phyloP scores from a whole-genome alignment of 805 yeast genomes.

The Jamesozyma spencerorum region DNA sequence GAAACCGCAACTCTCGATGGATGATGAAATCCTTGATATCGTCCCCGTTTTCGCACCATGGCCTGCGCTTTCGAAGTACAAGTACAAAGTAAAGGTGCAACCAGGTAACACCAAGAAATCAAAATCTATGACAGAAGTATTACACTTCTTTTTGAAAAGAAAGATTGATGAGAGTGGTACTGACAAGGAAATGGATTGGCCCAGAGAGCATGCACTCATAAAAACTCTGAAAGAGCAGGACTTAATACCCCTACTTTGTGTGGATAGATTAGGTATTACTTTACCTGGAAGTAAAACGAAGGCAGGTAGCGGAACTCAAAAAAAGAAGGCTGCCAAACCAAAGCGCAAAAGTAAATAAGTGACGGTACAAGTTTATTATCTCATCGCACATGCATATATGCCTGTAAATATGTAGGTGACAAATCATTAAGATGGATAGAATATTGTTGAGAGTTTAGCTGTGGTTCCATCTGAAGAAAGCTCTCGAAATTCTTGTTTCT shows the following conservation, averaged over 20 bases:
- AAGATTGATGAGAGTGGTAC: constrained; percentile 37
- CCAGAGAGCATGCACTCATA: constrained; percentile 49
- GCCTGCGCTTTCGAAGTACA: constrained; percentile 62
- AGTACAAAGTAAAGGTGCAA: constrained; percentile 74
- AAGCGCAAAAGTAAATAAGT: too few relatives aligned
- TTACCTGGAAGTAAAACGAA: constrained; percentile 37
- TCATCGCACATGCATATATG: too few relatives aligned
- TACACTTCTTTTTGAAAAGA: constrained; percentile 46
- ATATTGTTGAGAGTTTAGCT: too few relatives aligned
- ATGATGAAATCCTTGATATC: constrained; percentile 51
- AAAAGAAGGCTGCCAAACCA: too few relatives aligned
- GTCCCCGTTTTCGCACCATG: constrained; percentile 93
- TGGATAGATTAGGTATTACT: constrained; percentile 58
- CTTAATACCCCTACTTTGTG: constrained; percentile 56
- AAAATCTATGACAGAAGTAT: constrained; percentile 64
- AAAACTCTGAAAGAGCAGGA: constrained; percentile 55
- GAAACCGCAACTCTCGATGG: constrained; percentile 23
- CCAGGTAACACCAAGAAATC: constrained; percentile 80
- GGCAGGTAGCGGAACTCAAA: too few relatives aligned
- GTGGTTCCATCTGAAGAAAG: too few relatives aligned
- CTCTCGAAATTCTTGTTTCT: too few relatives aligned
- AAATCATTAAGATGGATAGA: too few relatives aligned
- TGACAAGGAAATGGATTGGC: constrained; percentile 58
- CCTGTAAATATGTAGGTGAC: too few relatives aligned
- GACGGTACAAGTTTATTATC: too few relatives aligned